Percentiles rank a stretch among this genome's conserved stretches.
Evolutionary conservation across 1,284 basidiomycete species (phyloP).

Genomic region (Chondrostereum purpureum): DNA sequence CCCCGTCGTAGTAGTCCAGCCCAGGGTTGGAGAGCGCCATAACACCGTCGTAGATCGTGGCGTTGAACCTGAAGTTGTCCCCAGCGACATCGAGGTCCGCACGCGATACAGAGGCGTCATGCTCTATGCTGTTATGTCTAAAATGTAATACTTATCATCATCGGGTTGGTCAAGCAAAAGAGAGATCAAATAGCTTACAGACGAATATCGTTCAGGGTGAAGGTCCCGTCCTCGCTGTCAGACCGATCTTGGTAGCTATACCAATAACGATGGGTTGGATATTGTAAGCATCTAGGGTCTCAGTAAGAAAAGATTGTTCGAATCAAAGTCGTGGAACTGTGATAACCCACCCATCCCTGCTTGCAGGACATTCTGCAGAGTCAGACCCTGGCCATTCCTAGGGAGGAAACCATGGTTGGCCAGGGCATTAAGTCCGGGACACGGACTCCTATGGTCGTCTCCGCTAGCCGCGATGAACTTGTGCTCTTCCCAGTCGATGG

Average conservation of each 20-base stretch:
- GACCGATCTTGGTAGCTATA: constrained; percentile 11
- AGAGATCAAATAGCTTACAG: background rate
- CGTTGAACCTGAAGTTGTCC: constrained; percentile 16
- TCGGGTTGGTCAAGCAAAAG: background rate
- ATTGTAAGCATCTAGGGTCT: constrained; percentile 15
- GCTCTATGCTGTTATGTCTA: constrained; percentile 15
- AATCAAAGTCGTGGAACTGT: too few species aligned
- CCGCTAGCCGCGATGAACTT: constrained; percentile 8
- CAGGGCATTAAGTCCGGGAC: constrained; percentile 15
- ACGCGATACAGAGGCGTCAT: constrained; percentile 12
- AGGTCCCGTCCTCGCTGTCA: constrained; percentile 5
- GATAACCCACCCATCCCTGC: constrained; percentile 7
- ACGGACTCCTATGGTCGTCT: constrained; percentile 11
- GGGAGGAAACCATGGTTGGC: constrained; percentile 16
- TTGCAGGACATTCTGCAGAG: constrained; percentile 12
- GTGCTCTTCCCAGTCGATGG: background rate
- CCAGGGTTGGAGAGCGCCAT: constrained; percentile 9
- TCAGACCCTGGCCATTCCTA: constrained; percentile 10
- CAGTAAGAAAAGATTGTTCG: constrained; percentile 14
- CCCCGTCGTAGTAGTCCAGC: constrained; percentile 12
- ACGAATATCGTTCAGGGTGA: constrained; percentile 11
- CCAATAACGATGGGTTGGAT: constrained; percentile 8
- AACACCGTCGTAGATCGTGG: constrained; percentile 9
- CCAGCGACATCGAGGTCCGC: constrained; percentile 9
- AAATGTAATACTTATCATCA: background rate